phyloP scores from a whole-genome alignment of 176 grass and related monocot genomes.

The Phragmites australis region DNA sequence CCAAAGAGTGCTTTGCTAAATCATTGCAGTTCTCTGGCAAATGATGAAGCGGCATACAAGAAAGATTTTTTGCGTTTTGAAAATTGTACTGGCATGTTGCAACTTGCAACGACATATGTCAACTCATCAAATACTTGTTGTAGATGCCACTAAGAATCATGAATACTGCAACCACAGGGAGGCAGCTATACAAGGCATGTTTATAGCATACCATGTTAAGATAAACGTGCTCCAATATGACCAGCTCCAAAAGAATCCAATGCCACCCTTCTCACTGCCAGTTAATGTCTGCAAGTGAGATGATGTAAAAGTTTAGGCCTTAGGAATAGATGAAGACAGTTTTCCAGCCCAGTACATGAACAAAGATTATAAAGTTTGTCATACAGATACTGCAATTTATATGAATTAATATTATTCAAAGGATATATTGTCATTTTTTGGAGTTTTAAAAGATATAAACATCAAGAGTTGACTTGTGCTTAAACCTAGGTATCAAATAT shows the following conservation, averaged over 20 bases:
- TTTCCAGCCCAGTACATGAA: neutral
- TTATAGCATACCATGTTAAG: slow-evolving; percentile 80
- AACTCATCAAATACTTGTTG: neutral
- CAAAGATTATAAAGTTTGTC: neutral
- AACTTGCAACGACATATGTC: neutral
- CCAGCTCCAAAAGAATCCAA: slow-evolving; percentile 98
- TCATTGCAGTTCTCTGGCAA: neutral
- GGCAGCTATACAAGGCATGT: slow-evolving; percentile 9
- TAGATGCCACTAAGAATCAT: slow-evolving; percentile 2
- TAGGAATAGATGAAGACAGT: neutral
- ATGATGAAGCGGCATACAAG: slow-evolving; percentile 12
- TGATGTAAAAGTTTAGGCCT: slow-evolving; percentile 33
- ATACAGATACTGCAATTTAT: neutral
- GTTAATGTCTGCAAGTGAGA: slow-evolving; percentile 70
- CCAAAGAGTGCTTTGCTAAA: slow-evolving; percentile 12
- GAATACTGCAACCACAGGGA: neutral
- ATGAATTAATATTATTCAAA: neutral
- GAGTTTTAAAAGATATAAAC: neutral
- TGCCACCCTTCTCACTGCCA: slow-evolving; percentile 68
- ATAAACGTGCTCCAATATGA: slow-evolving; percentile 99
- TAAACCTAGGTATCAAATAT: neutral
- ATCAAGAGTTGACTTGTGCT: neutral
- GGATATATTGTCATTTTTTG: neutral
- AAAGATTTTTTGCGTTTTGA: neutral
- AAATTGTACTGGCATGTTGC: slow-evolving; percentile 1